These are phyloP conservation scores for Diaporthe vexans DNA, from an alignment of 2,329 filamentous ascomycete genomes.

Conservation along the genomic window DNA sequence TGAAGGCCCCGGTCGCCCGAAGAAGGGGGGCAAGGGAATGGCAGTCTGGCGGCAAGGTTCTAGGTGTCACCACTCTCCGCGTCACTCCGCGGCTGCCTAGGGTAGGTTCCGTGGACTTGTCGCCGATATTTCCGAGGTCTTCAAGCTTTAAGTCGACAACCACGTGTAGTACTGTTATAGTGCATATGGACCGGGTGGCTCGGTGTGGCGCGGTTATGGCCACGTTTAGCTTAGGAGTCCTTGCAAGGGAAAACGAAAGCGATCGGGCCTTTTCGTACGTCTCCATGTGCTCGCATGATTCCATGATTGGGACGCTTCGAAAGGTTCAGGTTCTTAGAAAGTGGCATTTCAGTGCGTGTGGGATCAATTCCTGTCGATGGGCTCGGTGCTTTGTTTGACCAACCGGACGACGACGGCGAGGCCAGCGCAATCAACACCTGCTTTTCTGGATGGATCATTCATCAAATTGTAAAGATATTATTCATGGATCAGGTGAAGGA, in stretches of 20 bases:
- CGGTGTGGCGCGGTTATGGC: neutral
- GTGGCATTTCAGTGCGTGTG: no score
- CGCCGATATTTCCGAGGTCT: neutral
- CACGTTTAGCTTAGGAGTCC: neutral
- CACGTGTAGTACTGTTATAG: neutral
- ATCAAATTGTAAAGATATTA: neutral
- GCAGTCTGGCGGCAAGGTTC: neutral
- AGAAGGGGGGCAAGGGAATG: neutral
- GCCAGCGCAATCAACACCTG: no score
- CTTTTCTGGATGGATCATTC: no score
- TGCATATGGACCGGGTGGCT: neutral
- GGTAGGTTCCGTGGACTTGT: no score
- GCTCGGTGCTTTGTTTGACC: no score
- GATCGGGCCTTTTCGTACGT: neutral
- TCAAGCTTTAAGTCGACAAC: no score
- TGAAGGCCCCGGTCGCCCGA: conserved; percentile 1
- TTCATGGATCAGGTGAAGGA: no score
- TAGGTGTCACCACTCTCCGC: no score
- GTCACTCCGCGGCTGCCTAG: neutral
- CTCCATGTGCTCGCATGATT: neutral
- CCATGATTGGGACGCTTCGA: no score
- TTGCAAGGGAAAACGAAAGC: no score
- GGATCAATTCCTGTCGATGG: neutral
- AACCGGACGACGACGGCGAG: no score
- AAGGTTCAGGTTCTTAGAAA: no score